These are phyloP conservation scores for Claviceps spartinae DNA, from an alignment of 2,329 filamentous ascomycete species.

Conservation along the genomic window DNA sequence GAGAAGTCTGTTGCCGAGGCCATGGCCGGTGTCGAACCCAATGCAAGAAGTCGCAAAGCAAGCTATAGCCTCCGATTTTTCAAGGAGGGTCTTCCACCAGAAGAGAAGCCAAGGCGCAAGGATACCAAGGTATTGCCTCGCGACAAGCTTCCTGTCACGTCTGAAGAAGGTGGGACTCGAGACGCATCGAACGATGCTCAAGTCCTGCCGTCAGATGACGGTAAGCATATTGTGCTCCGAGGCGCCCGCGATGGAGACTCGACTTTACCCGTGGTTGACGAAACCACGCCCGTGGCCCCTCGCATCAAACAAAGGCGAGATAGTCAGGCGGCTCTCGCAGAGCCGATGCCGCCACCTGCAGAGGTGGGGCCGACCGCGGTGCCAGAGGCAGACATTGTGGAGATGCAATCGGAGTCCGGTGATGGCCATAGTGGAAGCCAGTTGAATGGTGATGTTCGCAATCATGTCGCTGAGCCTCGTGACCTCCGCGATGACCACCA, in stretches of 20 bases:
- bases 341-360: conserved; percentile 9
- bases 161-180: conserved; percentile 16
- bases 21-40: conserved; percentile 47
- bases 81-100: conserved; percentile 47
- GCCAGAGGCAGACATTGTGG: conserved; percentile 15
- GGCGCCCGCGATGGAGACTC: conserved; percentile 1
- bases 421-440: conserved; percentile 24
- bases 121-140: conserved; percentile 26
- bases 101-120: conserved; percentile 41
- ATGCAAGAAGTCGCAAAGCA: conserved; percentile 51
- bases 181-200: not conserved
- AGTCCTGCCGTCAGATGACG: not conserved
- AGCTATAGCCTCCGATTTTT: conserved; percentile 55
- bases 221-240: not conserved
- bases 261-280: conserved; percentile 1
- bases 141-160: conserved; percentile 27
- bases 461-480: not conserved
- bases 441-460: conserved; percentile 11
- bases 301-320: conserved; percentile 8
- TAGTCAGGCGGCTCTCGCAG: conserved; percentile 10
- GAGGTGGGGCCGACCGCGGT: conserved; percentile 14
- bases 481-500: conserved; percentile 11
- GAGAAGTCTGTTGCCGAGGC: conserved; percentile 52
- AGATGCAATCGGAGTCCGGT: conserved; percentile 23
- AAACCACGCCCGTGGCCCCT: conserved; percentile 8